These are phyloP conservation scores for Euphorbia schlechtendalii DNA, from an alignment of 441 rosid species.

Conservation along the genomic window DNA sequence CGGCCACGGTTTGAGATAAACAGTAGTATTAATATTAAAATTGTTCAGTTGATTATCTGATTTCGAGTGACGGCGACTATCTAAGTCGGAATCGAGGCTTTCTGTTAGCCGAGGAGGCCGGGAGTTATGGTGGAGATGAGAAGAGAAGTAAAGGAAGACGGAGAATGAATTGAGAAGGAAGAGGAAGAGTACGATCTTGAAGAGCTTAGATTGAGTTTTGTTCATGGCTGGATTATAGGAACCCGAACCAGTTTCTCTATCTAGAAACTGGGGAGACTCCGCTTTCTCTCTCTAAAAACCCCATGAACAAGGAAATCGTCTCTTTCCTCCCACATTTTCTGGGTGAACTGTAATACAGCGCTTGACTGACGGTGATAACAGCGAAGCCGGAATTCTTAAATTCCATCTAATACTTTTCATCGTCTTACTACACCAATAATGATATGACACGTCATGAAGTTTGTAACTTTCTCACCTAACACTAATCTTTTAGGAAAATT, in stretches of 20 bases:
- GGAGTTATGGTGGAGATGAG: neutral
- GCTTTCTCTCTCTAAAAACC: no score
- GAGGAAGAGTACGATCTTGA: slow-evolving; percentile 45
- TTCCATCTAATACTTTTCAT: no score
- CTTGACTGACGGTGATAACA: no score
- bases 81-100: neutral
- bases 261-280: neutral
- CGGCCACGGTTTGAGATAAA: slow-evolving; percentile 65
- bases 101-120: neutral
- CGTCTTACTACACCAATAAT: no score
- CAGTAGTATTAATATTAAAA: neutral
- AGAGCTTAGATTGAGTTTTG: slow-evolving; percentile 29
- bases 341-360: no score
- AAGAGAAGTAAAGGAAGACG: slow-evolving; percentile 57
- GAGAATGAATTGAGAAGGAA: slow-evolving; percentile 54
- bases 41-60: neutral
- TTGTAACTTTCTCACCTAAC: no score
- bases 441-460: no score
- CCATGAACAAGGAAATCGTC: neutral
- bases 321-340: neutral
- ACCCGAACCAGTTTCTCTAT: no score
- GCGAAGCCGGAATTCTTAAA: no score
- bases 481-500: no score
- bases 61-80: no score
- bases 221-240: slow-evolving; percentile 26